phyloP scores from a whole-genome alignment of 768 basidiomycete genomes.

The Tubosaeta sp. region DNA sequence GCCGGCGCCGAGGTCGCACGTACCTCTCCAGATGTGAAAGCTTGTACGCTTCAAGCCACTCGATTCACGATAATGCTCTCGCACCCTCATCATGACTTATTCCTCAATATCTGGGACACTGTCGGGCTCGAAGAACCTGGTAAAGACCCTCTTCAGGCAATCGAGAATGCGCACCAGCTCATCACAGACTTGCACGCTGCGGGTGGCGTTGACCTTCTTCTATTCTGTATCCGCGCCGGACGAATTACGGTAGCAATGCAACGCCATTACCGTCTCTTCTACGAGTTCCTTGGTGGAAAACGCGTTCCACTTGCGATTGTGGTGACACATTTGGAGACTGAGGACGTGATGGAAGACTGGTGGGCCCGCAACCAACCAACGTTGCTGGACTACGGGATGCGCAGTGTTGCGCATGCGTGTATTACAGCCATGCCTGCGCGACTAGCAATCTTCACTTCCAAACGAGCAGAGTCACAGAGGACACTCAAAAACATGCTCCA shows the following conservation, averaged over 20 bases:
- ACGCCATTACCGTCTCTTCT: neutral
- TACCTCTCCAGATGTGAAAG: neutral
- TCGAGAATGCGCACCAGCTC: neutral
- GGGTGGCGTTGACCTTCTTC: neutral
- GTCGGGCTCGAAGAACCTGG: slow-evolving; percentile 1
- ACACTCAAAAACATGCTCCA: neutral
- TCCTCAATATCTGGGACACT: slow-evolving; percentile 1
- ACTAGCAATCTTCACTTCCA: neutral
- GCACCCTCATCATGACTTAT: neutral
- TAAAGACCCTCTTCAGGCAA: neutral
- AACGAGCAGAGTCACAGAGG: neutral
- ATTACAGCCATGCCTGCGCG: neutral
- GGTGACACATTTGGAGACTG: neutral
- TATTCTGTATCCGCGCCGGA: neutral
- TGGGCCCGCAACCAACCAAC: neutral
- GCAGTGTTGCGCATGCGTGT: neutral
- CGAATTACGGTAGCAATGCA: neutral
- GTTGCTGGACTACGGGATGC: neutral
- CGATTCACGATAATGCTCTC: neutral
- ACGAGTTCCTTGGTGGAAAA: neutral
- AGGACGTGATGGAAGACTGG: neutral
- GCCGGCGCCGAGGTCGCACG: neutral
- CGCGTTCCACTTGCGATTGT: neutral
- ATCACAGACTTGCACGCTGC: neutral
- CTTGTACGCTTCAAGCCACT: neutral